These are phyloP conservation scores for Phyllosticta ampelicida DNA, from an alignment of 2,329 filamentous ascomycete species.

Conservation along the genomic window DNA sequence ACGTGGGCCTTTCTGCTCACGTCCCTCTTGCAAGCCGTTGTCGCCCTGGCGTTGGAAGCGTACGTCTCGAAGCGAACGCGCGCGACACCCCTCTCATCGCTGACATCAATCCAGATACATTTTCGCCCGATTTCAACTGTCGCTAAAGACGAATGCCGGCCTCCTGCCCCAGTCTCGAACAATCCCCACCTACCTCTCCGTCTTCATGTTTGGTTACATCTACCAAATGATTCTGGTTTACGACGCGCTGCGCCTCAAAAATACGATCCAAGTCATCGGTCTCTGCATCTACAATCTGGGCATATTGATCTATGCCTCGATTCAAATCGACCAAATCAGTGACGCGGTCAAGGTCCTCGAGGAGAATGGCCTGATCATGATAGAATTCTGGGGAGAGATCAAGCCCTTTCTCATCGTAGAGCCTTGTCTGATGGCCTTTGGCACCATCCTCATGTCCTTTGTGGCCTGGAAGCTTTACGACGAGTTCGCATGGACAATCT, in stretches of 20 bases:
- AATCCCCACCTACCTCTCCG: slow-evolving; percentile 87
- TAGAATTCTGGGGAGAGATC: slow-evolving; percentile 56
- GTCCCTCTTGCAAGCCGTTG: slow-evolving; percentile 62
- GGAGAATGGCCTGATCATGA: slow-evolving; percentile 33
- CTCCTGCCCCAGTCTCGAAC: slow-evolving; percentile 41
- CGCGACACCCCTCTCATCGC: background rate
- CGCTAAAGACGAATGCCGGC: slow-evolving; percentile 34
- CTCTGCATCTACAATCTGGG: slow-evolving; percentile 87
- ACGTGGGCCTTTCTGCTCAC: slow-evolving; percentile 74
- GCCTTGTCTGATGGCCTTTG: slow-evolving; percentile 69
- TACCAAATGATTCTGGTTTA: slow-evolving; percentile 85
- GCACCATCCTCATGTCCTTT: slow-evolving; percentile 61
- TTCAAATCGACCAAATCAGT: slow-evolving; percentile 84
- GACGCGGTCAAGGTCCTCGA: slow-evolving; percentile 54
- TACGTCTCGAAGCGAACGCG: slow-evolving; percentile 40
- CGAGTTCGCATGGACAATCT: slow-evolving; percentile 98
- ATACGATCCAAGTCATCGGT: slow-evolving; percentile 97
- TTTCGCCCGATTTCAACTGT: slow-evolving; percentile 74
- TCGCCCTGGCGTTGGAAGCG: slow-evolving; percentile 79
- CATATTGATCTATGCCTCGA: slow-evolving; percentile 81
- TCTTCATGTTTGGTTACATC: slow-evolving; percentile 95
- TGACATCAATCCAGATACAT: slow-evolving; percentile 54
- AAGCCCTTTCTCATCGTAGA: slow-evolving; percentile 74
- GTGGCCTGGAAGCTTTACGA: slow-evolving; percentile 93
- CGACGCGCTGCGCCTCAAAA: slow-evolving; percentile 88